Evolutionary conservation across 805 yeast genomes (phyloP).

Genomic region (Lipomyces sp.): DNA sequence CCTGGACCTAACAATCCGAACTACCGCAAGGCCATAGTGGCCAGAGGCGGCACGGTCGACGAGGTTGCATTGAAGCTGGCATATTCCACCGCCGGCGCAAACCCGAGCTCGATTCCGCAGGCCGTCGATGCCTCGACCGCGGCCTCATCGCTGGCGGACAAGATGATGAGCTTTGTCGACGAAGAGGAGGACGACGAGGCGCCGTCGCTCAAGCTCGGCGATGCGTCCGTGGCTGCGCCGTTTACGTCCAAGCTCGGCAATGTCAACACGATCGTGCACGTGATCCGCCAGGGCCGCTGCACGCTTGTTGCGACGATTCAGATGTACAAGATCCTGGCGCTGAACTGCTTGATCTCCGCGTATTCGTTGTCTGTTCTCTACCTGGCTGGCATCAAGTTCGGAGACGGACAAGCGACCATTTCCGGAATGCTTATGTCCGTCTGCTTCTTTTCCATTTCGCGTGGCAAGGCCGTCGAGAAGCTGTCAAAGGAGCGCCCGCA

Average conservation of each 20-base stretch:
- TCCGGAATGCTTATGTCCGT: slow-evolving; percentile 90
- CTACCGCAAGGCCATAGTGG: slow-evolving; percentile 79
- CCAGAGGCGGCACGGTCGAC: slow-evolving; percentile 73
- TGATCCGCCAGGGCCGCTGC: slow-evolving; percentile 96
- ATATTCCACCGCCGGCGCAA: slow-evolving; percentile 23
- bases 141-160: slow-evolving; percentile 56
- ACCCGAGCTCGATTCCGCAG: slow-evolving; percentile 8
- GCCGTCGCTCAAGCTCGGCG: slow-evolving; percentile 91
- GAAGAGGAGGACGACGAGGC: slow-evolving; percentile 74
- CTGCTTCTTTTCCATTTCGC: slow-evolving; percentile 91
- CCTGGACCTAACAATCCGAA: slow-evolving; percentile 92
- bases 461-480: slow-evolving; percentile 86
- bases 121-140: slow-evolving; percentile 37
- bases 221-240: slow-evolving; percentile 99
- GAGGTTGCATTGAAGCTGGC: slow-evolving; percentile 54
- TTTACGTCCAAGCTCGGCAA: slow-evolving; percentile 91
- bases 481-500: slow-evolving; percentile 93
- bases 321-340: slow-evolving; percentile 96
- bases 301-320: slow-evolving; percentile 96
- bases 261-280: slow-evolving; percentile 88
- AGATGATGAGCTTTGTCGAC: slow-evolving; percentile 52
- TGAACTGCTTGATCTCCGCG: slow-evolving; percentile 95
- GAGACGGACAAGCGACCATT: slow-evolving; percentile 96
- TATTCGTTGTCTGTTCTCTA: slow-evolving; percentile 91
- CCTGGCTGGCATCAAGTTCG: slow-evolving; percentile 95